Conservation (phyloP, 805 yeast genomes). For the Maudiozyma barnettii region DNA sequence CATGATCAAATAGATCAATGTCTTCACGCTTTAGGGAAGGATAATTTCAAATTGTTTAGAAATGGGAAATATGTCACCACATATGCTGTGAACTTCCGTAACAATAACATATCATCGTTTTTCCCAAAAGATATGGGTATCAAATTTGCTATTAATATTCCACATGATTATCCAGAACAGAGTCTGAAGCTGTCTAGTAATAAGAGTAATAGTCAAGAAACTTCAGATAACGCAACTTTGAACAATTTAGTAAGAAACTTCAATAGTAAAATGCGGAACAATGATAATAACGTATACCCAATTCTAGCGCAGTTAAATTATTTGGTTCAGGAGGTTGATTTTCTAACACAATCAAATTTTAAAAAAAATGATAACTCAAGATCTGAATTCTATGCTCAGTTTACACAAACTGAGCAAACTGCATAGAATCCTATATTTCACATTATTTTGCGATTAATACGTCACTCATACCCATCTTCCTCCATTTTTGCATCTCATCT, state of each 20-base stretch:
- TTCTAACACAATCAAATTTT: slow-evolving; percentile 10
- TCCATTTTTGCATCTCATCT: no score
- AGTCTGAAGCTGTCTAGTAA: slow-evolving; percentile 13
- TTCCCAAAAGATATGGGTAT: slow-evolving; percentile 3
- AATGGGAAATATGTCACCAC: slow-evolving; percentile 16
- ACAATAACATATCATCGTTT: background rate
- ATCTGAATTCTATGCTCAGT: slow-evolving; percentile 10
- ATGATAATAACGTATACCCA: background rate
- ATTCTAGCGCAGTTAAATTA: slow-evolving; percentile 18
- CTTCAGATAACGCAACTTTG: background rate
- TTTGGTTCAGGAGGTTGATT: slow-evolving; percentile 12
- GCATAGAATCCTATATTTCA: no score
- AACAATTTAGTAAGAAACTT: slow-evolving; percentile 14
- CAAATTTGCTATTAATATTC: slow-evolving; percentile 14
- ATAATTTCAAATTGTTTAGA: slow-evolving; percentile 15
- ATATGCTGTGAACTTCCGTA: slow-evolving; percentile 9
- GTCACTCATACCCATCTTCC: no score
- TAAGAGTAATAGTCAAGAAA: slow-evolving; percentile 4
- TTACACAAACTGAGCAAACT: background rate
- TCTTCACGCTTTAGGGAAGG: slow-evolving; percentile 10
- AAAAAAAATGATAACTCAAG: slow-evolving; percentile 10
- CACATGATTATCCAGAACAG: slow-evolving; percentile 19
- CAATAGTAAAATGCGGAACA: slow-evolving; percentile 13
- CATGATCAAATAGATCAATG: slow-evolving; percentile 16
- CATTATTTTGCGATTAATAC: no score